phyloP scores from a whole-genome alignment of 225 moss, liverwort and hornwort genomes.

The Thuidium tamariscinum region DNA sequence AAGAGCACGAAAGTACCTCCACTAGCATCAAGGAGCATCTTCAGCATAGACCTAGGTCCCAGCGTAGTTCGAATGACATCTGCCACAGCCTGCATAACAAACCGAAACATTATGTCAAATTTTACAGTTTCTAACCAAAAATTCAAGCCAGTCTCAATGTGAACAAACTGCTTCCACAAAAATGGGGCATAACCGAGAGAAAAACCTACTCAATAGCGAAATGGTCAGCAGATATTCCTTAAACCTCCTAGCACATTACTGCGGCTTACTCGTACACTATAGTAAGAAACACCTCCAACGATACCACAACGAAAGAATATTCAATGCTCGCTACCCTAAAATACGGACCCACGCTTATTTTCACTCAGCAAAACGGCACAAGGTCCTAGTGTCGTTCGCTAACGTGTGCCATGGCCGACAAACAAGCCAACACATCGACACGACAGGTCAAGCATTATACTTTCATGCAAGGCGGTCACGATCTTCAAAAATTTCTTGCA shows the following conservation, averaged over 20 bases:
- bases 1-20: conserved; percentile 36
- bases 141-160: background rate
- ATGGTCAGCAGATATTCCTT: background rate
- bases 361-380: background rate
- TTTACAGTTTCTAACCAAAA: background rate
- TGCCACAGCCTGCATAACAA: conserved; percentile 58
- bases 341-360: background rate
- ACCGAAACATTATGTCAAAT: background rate
- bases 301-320: background rate
- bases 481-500: background rate
- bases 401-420: conserved; percentile 46
- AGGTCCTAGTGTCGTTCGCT: conserved; percentile 47
- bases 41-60: conserved; percentile 89
- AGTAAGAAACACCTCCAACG: background rate
- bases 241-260: background rate
- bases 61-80: conserved; percentile 90
- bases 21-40: conserved; percentile 91
- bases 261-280: background rate
- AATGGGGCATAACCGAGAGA: background rate
- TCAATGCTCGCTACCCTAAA: background rate
- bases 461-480: background rate
- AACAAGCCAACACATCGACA: background rate
- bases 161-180: background rate
- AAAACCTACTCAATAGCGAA: background rate
- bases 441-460: background rate